Percentiles rank a stretch among this genome's conserved stretches.
These are phyloP conservation scores for Rhizomucor miehei DNA, from an alignment of 371 early-diverging fungal genomes.

Conservation along the genomic window DNA sequence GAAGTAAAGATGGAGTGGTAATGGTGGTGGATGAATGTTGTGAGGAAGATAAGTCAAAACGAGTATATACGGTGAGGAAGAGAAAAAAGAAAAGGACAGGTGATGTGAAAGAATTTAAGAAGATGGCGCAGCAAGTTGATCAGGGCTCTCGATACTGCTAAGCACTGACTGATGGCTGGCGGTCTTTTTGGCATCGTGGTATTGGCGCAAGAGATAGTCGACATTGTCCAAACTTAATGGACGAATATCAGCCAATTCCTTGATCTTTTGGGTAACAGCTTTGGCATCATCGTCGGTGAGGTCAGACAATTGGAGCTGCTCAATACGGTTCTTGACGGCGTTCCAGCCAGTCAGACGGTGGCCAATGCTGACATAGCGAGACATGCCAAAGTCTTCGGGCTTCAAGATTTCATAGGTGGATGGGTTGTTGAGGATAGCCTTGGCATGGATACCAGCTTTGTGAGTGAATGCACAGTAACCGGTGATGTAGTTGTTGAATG, in stretches of 20 bases:
- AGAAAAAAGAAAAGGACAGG: neutral
- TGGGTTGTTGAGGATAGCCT: conserved; percentile 97
- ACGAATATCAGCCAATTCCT: conserved; percentile 89
- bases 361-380: conserved; percentile 94
- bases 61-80: neutral
- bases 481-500: conserved; percentile 98
- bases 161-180: conserved; percentile 15
- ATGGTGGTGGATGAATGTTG: neutral
- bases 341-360: conserved; percentile 98
- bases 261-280: conserved; percentile 89
- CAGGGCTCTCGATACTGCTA: conserved; percentile 13
- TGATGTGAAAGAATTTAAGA: neutral
- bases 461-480: conserved; percentile 98
- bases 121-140: conserved; percentile 9
- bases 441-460: conserved; percentile 98
- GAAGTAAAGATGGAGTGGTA: too few relatives aligned
- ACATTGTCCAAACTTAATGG: conserved; percentile 88
- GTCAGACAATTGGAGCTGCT: conserved; percentile 74
- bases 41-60: neutral
- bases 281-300: conserved; percentile 91
- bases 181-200: conserved; percentile 21
- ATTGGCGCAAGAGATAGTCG: conserved; percentile 58
- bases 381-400: conserved; percentile 97
- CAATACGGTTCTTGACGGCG: conserved; percentile 95
- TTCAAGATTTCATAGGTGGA: conserved; percentile 95